phyloP scores from a whole-genome alignment of 768 basidiomycete genomes.

The Termitomyces sp. region DNA sequence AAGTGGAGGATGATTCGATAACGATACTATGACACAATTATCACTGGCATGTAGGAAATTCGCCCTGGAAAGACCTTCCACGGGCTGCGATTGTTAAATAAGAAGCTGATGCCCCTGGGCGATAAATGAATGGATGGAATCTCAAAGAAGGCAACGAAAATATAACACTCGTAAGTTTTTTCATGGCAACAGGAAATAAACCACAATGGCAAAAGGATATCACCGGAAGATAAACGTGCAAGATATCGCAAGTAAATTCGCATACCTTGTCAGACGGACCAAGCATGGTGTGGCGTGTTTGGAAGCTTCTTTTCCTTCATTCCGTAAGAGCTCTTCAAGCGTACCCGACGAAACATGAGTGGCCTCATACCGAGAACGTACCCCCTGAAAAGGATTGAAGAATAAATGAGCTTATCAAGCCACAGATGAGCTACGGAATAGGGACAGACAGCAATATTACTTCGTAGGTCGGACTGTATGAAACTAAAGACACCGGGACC shows the following conservation, averaged over 20 bases:
- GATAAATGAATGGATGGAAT: neutral
- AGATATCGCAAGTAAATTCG: conserved; percentile 7
- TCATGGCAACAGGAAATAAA: neutral
- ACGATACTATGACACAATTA: no score
- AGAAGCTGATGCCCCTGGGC: neutral
- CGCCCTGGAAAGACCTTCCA: neutral
- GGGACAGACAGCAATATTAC: conserved; percentile 58
- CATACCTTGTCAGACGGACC: conserved; percentile 64
- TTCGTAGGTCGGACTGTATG: conserved; percentile 66
- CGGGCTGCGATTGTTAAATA: neutral
- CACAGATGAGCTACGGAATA: neutral
- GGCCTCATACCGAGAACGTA: conserved; percentile 52
- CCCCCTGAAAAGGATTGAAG: conserved; percentile 43
- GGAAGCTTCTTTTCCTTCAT: conserved; percentile 40
- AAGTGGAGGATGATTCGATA: neutral
- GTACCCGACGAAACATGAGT: conserved; percentile 45
- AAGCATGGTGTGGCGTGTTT: conserved; percentile 59
- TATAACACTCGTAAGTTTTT: neutral
- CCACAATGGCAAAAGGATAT: neutral
- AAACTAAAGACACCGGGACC: conserved; percentile 71
- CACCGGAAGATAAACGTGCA: neutral
- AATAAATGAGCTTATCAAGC: neutral
- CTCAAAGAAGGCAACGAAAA: neutral
- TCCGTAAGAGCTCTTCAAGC: conserved; percentile 56
- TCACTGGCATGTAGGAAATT: neutral